Conservation (phyloP, 2,329 filamentous ascomycete species). For the Lecanoromycetidae sp. region DNA sequence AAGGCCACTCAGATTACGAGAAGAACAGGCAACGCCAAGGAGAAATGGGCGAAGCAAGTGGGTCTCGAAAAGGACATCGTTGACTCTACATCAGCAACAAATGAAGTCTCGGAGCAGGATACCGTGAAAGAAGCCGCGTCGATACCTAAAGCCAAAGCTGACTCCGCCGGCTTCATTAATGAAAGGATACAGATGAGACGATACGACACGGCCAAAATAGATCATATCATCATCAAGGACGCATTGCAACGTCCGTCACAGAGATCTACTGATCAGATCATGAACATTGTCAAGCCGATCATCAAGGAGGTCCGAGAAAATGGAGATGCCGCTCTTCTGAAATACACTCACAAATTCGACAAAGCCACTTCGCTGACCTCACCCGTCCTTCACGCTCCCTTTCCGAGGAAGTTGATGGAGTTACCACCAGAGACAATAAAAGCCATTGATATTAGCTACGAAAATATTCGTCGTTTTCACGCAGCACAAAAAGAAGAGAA, state of each 20-base stretch:
- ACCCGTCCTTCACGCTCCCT: constrained; percentile 80
- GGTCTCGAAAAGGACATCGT: constrained; percentile 39
- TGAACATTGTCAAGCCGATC: constrained; percentile 82
- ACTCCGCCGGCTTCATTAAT: constrained; percentile 37
- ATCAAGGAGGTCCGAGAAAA: constrained; percentile 73
- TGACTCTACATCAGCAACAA: constrained; percentile 8
- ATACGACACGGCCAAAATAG: constrained; percentile 55
- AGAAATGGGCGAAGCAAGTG: constrained; percentile 76
- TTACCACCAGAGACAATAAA: constrained; percentile 70
- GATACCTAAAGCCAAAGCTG: constrained; percentile 40
- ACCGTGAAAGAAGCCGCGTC: constrained; percentile 36
- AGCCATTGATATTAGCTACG: constrained; percentile 87
- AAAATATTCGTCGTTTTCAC: constrained; percentile 93
- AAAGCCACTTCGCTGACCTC: constrained; percentile 84
- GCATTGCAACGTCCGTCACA: constrained; percentile 82
- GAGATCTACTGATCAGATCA: constrained; percentile 84
- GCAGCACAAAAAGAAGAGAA: constrained; percentile 77
- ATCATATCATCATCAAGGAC: constrained; percentile 53
- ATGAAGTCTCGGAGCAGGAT: constrained; percentile 14
- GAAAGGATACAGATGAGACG: constrained; percentile 71
- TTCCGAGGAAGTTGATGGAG: constrained; percentile 74
- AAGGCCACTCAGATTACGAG: constrained; percentile 95
- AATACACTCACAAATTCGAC: constrained; percentile 96
- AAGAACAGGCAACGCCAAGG: constrained; percentile 86
- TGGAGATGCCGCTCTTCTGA: constrained; percentile 77